Evolutionary conservation across 257 asterid species (phyloP).

Genomic region (Lithospermum erythrorhizon): DNA sequence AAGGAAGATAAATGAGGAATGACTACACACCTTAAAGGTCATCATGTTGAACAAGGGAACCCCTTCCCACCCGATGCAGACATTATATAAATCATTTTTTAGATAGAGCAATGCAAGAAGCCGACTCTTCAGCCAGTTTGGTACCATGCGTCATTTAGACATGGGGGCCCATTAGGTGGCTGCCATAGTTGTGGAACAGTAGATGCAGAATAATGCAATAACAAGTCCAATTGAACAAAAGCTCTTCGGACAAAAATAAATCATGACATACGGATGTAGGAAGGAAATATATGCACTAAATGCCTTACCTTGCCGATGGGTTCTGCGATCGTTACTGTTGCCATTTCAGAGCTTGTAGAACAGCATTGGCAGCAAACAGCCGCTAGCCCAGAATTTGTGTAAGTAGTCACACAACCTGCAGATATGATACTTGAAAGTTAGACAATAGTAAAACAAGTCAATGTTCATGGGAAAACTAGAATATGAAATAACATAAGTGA

Average conservation of each 20-base stretch:
- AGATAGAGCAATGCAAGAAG: slow-evolving; percentile 60
- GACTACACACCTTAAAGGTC: slow-evolving; percentile 52
- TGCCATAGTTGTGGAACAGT: slow-evolving; percentile 61
- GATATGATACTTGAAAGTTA: neutral
- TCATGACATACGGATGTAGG: neutral
- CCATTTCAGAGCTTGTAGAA: slow-evolving; percentile 74
- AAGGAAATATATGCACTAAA: neutral
- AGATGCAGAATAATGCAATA: slow-evolving; percentile 37
- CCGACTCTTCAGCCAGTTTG: slow-evolving; percentile 48
- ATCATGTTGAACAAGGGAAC: slow-evolving; percentile 63
- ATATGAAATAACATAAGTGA: neutral
- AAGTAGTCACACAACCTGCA: slow-evolving; percentile 49
- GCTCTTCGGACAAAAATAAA: neutral
- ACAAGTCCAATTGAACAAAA: neutral
- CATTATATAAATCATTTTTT: slow-evolving; percentile 63
- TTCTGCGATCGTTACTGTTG: slow-evolving; percentile 59
- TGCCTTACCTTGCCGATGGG: slow-evolving; percentile 46
- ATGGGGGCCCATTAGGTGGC: slow-evolving; percentile 50
- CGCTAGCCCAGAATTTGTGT: slow-evolving; percentile 59
- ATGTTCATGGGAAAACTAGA: slow-evolving; percentile 9
- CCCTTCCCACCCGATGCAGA: slow-evolving; percentile 65
- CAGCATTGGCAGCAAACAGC: slow-evolving; percentile 54
- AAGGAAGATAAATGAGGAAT: neutral
- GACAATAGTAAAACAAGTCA: neutral
- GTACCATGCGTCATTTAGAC: slow-evolving; percentile 50